Base-by-base conservation (phyloP, 2,329 filamentous ascomycete genomes). In the Chaetomium sp. region DNA sequence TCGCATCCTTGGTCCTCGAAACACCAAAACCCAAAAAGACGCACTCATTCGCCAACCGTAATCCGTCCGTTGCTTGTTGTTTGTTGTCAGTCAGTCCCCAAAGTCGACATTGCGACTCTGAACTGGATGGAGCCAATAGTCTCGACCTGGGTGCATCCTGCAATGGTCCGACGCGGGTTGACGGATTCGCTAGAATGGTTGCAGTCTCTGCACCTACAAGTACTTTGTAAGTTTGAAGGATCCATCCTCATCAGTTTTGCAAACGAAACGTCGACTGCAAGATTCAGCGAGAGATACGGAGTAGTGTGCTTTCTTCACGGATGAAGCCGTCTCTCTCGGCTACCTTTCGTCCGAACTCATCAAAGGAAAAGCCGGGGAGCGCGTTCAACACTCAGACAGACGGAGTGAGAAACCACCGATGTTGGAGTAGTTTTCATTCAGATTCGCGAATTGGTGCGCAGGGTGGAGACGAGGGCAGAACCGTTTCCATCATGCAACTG, bases 361-460 rank as follows among this genome's bases (percentile, higher is more conserved):
- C 31, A 23, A n/a, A 19, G 4, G 2, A n/a, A 19, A 23, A 35
- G 57, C 45, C 31, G 29, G 38, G n/a, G 23, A 31, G n/a, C 1
- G 10, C n/a, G 27, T 35, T 49, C 31, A 19, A 16, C 7, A 42
- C 21, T 9, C 33, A n/a, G 6, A 42, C 16, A 57, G 13, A 7
- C n/a, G n/a, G n/a, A n/a, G n/a, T n/a, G n/a, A n/a, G n/a, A n/a
- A n/a, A n/a, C n/a, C n/a, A n/a, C 25, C 38, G 31, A 38, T n/a
- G 25, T 16, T 57, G 19, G 23, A 13, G 23, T 21, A 21, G 54
- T 33, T 23, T 21, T n/a, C n/a, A 6, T 35, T 38, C 29, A 33
- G 50, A 63, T 51, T 55, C 33, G n/a, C 19, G 61, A 67, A 63
- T 67, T 69, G 59, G 61, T 68, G 64, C 80, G 68, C 68, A 61